Percentiles rank a stretch among this genome's conserved stretches.
Evolutionary conservation across 768 basidiomycete genomes (phyloP).

Genomic region (Austroboletus eburneus): DNA sequence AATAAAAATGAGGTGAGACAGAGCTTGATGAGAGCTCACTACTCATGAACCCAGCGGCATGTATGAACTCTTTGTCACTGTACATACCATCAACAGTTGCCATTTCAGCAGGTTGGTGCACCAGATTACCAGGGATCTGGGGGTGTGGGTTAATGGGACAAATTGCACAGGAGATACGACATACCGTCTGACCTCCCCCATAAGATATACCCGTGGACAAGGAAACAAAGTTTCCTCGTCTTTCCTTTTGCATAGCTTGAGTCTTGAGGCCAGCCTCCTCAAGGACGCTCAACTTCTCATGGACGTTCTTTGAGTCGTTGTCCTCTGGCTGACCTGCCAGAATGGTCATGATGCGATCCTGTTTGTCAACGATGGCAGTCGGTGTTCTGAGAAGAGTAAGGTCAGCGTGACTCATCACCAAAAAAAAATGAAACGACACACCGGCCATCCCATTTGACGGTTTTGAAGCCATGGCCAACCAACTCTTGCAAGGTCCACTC

Average conservation of each 20-base stretch:
- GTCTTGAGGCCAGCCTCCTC: neutral
- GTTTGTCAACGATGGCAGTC: neutral
- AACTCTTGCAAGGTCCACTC: no score
- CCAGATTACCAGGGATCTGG: no score
- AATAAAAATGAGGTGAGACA: no score
- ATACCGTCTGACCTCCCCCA: constrained; percentile 26
- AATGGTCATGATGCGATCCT: constrained; percentile 2
- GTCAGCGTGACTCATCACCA: neutral
- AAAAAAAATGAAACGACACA: neutral
- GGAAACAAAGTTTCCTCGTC: constrained; percentile 18
- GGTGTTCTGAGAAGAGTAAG: neutral
- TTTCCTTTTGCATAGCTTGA: neutral
- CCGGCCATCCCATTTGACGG: no score
- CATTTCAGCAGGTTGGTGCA: no score
- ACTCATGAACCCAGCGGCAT: no score
- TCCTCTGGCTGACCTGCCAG: constrained; percentile 11
- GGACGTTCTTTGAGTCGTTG: neutral
- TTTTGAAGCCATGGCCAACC: no score
- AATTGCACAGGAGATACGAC: no score
- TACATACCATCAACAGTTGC: no score
- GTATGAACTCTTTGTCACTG: no score
- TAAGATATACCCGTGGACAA: constrained; percentile 22
- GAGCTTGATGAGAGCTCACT: no score
- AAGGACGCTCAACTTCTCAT: neutral
- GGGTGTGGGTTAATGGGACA: no score